Evolutionary conservation across 805 yeast genomes (phyloP), one percentile per base, ranked within the genome.

Genomic region (Yarrowia sp.): DNA sequence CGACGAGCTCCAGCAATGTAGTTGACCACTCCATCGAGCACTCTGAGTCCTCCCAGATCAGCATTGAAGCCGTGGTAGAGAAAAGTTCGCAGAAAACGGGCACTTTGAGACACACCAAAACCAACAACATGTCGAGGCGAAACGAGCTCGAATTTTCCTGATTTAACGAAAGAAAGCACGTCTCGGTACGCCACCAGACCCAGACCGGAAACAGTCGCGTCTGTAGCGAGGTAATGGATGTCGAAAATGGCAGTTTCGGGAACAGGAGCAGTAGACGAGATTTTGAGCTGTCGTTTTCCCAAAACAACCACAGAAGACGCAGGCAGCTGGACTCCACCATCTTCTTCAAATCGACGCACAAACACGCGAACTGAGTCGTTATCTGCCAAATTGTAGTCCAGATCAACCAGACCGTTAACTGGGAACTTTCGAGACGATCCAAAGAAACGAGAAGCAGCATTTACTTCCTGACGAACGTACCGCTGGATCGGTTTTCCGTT

Each of bases 1-100:
- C 63, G n/a, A 8, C 63, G 51, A 22, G 63, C 63, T 14, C 63
- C 63, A 32, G 63, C 49, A 58, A 58, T 58, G 51, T 58, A 58
- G 12, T 43, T 41, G 41, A 58, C 63, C 3, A 58, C 41, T 32
- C 63, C 63, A 16, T 58, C 63, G 24, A 58, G 22, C 51, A 58
- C 63, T 19, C 49, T n/a, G 12, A 32, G 38, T 1, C 63, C 63
- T 9, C 32, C 63, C 16, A 30, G 51, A 32, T 40, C 62, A 11
- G n/a, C 21, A 17, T 58, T 58, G 40, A 22, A 58, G 41, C 63
- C 63, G 22, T 58, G 40, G 51, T 58, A 58, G 11, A 58, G 40
- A 30, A 58, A 58, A 2, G 63, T 41, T 1, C 63, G 49, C 51
- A 58, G 40, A 41, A 41, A 58, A 1, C 63, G 49, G 10, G 63